These are phyloP conservation scores for Phallus indusiatus DNA, from an alignment of 768 basidiomycete species.

Conservation along the genomic window DNA sequence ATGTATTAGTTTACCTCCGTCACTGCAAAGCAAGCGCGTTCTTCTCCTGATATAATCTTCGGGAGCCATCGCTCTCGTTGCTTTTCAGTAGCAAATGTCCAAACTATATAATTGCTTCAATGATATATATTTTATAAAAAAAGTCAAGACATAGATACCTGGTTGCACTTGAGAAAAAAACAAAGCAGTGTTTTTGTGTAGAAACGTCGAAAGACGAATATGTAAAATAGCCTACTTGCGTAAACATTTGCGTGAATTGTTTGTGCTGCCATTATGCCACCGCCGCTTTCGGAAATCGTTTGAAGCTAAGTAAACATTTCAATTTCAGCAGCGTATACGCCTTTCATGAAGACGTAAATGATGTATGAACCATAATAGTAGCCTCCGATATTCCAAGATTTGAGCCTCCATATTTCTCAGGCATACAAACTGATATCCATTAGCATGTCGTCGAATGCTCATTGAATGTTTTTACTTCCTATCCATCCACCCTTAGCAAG, in stretches of 20 bases:
- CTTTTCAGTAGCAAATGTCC: slow-evolving; percentile 8
- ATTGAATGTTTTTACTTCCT: slow-evolving; percentile 8
- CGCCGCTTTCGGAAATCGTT: slow-evolving; percentile 13
- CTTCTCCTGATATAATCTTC: slow-evolving; percentile 11
- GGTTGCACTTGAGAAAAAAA: slow-evolving; percentile 6
- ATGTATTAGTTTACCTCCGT: slow-evolving; percentile 9
- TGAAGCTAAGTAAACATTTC: neutral
- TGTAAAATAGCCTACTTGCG: slow-evolving; percentile 3
- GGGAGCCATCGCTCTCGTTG: slow-evolving; percentile 11
- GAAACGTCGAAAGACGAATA: neutral
- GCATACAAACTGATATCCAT: slow-evolving; percentile 8
- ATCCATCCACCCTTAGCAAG: slow-evolving; percentile 10
- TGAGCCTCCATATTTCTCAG: slow-evolving; percentile 9
- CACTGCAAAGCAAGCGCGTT: slow-evolving; percentile 14
- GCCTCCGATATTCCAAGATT: slow-evolving; percentile 14
- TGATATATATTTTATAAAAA: neutral
- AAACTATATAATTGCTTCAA: slow-evolving; percentile 1
- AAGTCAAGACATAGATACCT: neutral
- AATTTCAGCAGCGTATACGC: neutral
- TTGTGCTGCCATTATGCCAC: slow-evolving; percentile 12
- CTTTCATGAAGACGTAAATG: neutral
- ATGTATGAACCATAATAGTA: slow-evolving; percentile 11
- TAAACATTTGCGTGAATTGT: slow-evolving; percentile 12
- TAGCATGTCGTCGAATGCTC: neutral
- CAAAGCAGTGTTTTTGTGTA: neutral